Base-by-base conservation (phyloP, 805 yeast species). In the Saturnispora besseyi region DNA sequence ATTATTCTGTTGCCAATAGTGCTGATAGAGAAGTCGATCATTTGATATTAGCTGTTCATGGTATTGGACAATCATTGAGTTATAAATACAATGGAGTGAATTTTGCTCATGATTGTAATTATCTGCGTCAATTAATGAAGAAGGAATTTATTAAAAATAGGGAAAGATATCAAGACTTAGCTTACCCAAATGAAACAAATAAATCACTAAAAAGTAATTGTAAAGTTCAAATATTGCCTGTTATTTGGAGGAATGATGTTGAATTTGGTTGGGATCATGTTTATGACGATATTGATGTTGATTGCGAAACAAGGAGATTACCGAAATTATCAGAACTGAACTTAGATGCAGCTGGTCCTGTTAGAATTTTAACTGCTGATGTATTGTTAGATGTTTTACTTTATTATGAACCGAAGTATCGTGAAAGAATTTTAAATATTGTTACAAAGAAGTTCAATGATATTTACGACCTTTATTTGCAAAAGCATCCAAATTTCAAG, bases 11-110 rank as follows among this genome's bases (percentile, higher is more conserved):
- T 0, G 67, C 63, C 30, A 73, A 71, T 56, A 54, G 60, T 15
- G 64, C 65, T 12, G 62, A 66, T 10, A 62, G 79, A 45, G 66
- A 71, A n/a, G 68, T 76, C 24, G 72, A 72, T 44, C 78, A 76
- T 62, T 68, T 91, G 54, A 78, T 90, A 1, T 70, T 91, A n/a
- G 88, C 96, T 61, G 78, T 91, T 29, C 99, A 91, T 68, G 99
- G 99, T 0, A 87, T 91, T 53, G 99, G 98, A 2, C 99, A 91
- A 65, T 78, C 82, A 15, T 69, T 93, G 46, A 95, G 96, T 1
- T 72, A 80, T 43, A 78, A 78, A 59, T 81, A 84, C 60, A 90
- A 89, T 57, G 81, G 84, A 46, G 83, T 91, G 26, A 87, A 87
- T 64, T 93, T 91, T 68, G 81, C 88, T 8, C 96, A 89, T 61